Conservation (phyloP, 768 basidiomycete genomes). For the Mycena capillaripes region DNA sequence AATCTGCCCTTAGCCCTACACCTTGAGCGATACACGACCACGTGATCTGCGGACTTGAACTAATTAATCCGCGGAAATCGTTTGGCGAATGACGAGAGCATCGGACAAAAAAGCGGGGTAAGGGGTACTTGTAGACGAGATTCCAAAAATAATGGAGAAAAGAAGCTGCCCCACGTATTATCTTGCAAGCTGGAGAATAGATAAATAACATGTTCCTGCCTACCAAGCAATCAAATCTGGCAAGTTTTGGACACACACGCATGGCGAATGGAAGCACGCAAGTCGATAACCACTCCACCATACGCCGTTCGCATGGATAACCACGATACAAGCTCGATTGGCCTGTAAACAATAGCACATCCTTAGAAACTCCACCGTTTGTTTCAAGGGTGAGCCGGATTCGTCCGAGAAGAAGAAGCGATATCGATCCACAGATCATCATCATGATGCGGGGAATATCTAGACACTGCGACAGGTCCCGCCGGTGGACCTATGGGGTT, state of each 20-base stretch:
- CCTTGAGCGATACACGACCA: conserved; percentile 11
- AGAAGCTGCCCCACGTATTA: too few species aligned
- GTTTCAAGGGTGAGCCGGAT: conserved; percentile 24
- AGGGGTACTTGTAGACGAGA: too few species aligned
- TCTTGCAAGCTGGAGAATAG: too few species aligned
- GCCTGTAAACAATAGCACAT: not conserved
- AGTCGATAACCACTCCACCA: not conserved
- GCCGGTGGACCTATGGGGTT: conserved; percentile 1
- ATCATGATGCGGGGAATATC: conserved; percentile 15
- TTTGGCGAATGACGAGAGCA: too few species aligned
- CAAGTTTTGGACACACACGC: not conserved
- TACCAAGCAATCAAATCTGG: not conserved
- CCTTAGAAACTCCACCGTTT: not conserved
- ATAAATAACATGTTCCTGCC: too few species aligned
- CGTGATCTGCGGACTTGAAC: not conserved
- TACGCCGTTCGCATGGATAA: not conserved
- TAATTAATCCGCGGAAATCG: not conserved
- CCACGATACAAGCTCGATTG: not conserved
- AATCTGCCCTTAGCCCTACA: too few species aligned
- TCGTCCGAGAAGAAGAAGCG: conserved; percentile 10
- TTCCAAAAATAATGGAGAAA: too few species aligned
- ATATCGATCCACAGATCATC: conserved; percentile 23
- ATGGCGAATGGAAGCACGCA: not conserved
- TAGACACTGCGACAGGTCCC: not conserved
- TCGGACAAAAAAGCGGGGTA: too few species aligned